Evolutionary conservation across 345 rosid genomes (phyloP).

Genomic region (Ailanthus altissimus): DNA sequence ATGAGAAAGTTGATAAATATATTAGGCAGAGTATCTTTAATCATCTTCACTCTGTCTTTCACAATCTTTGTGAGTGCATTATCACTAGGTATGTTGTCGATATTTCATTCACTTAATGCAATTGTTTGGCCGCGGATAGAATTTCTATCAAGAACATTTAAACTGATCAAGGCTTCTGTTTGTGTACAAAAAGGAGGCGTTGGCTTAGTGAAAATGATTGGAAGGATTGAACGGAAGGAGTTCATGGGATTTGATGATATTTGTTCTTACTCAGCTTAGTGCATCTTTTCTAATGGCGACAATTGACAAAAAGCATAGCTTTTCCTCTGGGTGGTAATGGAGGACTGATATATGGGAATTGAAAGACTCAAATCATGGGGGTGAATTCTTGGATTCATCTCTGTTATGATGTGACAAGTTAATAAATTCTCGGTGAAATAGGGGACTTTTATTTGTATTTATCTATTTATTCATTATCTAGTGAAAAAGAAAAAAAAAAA

Average conservation of each 20-base stretch:
- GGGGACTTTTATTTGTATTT: not conserved
- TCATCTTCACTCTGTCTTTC: slow-evolving; percentile 40
- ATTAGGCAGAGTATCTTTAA: slow-evolving; percentile 40
- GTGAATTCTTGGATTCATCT: not conserved
- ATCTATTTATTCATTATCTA: not conserved
- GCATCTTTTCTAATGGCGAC: not conserved
- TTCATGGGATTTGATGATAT: slow-evolving; percentile 47
- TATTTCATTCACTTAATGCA: not conserved
- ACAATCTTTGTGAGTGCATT: slow-evolving; percentile 41
- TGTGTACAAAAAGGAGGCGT: slow-evolving; percentile 47
- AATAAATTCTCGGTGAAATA: not conserved
- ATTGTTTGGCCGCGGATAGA: not conserved
- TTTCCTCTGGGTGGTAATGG: not conserved
- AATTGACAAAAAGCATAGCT: not conserved
- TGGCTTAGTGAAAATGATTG: slow-evolving; percentile 35
- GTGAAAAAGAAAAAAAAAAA: not conserved
- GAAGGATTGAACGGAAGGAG: slow-evolving; percentile 29
- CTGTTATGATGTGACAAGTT: not conserved
- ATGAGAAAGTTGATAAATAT: slow-evolving; percentile 32
- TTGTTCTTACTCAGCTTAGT: slow-evolving; percentile 19
- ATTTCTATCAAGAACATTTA: not conserved
- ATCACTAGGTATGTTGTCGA: slow-evolving; percentile 28
- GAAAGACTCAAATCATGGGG: not conserved
- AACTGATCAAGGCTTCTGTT: not conserved
- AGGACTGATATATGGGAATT: not conserved